Evolutionary conservation across 192 early-diverging fungal species (phyloP).

Genomic region (Linnemannia exigua): DNA sequence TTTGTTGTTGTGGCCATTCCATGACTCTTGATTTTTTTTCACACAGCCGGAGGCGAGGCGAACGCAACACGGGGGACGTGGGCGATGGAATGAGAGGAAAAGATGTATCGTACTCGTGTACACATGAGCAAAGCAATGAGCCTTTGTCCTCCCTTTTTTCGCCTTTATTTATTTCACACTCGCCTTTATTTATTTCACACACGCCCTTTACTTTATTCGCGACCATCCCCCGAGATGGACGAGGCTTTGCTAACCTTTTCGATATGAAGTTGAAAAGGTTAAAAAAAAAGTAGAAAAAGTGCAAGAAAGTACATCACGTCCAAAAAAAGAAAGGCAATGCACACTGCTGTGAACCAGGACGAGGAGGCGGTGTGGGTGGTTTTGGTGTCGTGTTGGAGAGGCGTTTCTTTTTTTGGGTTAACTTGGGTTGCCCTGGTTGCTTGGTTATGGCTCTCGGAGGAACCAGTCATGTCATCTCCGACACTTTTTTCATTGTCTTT

Average conservation of each 20-base stretch:
- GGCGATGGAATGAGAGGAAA: neutral
- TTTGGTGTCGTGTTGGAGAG: neutral
- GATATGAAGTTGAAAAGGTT: neutral
- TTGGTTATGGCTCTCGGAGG: conserved; percentile 1
- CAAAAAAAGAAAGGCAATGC: neutral
- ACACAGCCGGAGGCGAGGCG: neutral
- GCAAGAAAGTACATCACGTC: neutral
- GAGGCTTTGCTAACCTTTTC: conserved; percentile 4
- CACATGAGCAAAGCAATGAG: neutral
- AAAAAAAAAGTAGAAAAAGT: neutral
- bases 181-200: neutral
- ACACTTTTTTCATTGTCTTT: neutral
- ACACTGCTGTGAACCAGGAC: neutral
- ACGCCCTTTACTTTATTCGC: neutral
- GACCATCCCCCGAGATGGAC: neutral
- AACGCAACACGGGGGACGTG: neutral
- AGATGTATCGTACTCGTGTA: neutral
- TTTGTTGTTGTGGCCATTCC: neutral
- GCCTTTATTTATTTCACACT: neutral
- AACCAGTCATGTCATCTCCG: neutral
- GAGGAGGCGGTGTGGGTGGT: neutral
- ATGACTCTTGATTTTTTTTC: conserved; percentile 1
- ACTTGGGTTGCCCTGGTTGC: neutral
- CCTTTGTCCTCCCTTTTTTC: neutral
- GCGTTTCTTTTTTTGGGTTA: neutral